Conservation (phyloP, 2,329 filamentous ascomycete species). For the Venturiaceae sp. region DNA sequence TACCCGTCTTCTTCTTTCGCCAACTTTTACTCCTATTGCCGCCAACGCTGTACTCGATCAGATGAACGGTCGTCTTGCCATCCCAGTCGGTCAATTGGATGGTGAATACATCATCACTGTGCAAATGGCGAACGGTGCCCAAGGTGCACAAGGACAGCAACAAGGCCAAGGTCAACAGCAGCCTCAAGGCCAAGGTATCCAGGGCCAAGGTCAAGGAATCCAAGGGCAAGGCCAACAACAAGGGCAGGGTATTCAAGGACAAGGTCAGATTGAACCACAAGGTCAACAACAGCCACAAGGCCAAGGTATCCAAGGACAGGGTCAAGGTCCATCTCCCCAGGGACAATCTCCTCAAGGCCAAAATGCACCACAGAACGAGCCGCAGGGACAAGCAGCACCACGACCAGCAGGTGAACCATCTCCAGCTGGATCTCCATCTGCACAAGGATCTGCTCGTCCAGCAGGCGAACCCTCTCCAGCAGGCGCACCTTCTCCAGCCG, state of each 20-base stretch:
- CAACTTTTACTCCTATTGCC: conserved; percentile 25
- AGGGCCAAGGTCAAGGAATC: background rate
- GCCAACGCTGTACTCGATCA: conserved; percentile 23
- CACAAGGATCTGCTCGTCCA: background rate
- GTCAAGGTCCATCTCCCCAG: background rate
- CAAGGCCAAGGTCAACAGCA: conserved; percentile 8
- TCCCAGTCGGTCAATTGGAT: conserved; percentile 24
- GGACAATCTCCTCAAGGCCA: background rate
- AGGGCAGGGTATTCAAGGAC: conserved; percentile 4
- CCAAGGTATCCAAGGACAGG: background rate
- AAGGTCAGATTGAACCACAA: conserved; percentile 10
- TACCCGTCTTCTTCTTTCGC: conserved; percentile 21
- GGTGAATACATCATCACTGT: conserved; percentile 27
- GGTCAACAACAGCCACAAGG: background rate
- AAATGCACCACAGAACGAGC: background rate
- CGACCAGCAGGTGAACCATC: background rate
- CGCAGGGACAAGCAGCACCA: background rate
- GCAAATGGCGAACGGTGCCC: conserved; percentile 10
- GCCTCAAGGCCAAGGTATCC: conserved; percentile 10
- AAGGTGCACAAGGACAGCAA: background rate
- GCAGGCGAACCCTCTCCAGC: background rate
- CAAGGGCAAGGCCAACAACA: background rate
- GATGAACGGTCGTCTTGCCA: conserved; percentile 24
- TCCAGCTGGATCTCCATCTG: background rate
- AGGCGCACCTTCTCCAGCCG: background rate